Conservation (phyloP, 805 yeast genomes). For the Barnettozyma populi region DNA sequence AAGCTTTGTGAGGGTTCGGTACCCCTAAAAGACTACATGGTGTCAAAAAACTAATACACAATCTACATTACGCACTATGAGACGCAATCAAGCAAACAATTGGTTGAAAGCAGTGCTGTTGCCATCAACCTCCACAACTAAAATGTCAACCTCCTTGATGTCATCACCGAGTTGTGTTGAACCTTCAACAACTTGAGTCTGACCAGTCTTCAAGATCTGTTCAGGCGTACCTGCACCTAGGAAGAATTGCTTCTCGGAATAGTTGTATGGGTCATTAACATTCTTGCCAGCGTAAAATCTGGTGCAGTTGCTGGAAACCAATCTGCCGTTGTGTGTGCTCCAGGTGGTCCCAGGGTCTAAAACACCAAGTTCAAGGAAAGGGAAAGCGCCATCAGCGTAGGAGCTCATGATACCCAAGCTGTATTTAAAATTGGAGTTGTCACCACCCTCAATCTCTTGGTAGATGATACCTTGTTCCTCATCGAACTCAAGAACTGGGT, state of each 20-base stretch:
- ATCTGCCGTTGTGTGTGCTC: constrained; percentile 4
- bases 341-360: constrained; percentile 8
- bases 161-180: background rate
- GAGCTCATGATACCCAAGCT: constrained; percentile 5
- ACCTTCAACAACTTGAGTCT: background rate
- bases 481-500: constrained; percentile 9
- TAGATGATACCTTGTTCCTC: constrained; percentile 7
- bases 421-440: background rate
- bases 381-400: constrained; percentile 8
- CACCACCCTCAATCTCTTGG: background rate
- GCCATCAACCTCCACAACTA: background rate
- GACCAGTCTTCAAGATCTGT: background rate
- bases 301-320: constrained; percentile 26
- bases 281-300: constrained; percentile 39
- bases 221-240: constrained; percentile 15
- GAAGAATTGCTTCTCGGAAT: constrained; percentile 27
- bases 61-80: too few species aligned
- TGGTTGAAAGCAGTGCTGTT: background rate
- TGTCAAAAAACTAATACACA: too few species aligned
- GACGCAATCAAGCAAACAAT: background rate
- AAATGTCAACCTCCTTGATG: background rate
- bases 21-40: too few species aligned
- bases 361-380: constrained; percentile 13
- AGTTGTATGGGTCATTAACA: constrained; percentile 38
- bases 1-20: too few species aligned